Evolutionary conservation across 2,329 filamentous ascomycete genomes (phyloP).

Genomic region (Reticulascus tulasneorum): DNA sequence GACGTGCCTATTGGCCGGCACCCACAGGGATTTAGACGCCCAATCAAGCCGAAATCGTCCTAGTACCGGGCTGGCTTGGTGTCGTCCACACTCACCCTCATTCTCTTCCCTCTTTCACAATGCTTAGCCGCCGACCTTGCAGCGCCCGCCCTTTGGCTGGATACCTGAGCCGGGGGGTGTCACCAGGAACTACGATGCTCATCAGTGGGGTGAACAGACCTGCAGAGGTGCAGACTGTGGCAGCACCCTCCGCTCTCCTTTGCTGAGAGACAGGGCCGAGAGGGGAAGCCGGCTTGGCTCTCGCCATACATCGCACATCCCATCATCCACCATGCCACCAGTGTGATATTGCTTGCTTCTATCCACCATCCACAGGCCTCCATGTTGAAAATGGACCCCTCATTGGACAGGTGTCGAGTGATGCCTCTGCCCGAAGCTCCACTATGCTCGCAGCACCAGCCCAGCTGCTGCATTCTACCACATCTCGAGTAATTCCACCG

Average conservation of each 20-base stretch:
- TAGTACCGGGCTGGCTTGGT: constrained; percentile 7
- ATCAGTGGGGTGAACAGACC: too few species aligned
- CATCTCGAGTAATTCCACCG: constrained; percentile 6
- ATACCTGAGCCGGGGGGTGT: too few species aligned
- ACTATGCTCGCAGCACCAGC: constrained; percentile 9
- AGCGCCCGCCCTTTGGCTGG: constrained; percentile 12
- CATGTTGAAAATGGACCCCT: constrained; percentile 2
- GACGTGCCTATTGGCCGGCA: constrained; percentile 7
- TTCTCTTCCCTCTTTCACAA: constrained; percentile 11
- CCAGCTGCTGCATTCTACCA: constrained; percentile 8
- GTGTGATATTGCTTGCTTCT: constrained; percentile 14
- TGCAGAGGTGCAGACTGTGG: too few species aligned
- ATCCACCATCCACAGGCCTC: constrained; percentile 13
- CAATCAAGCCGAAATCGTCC: constrained; percentile 6
- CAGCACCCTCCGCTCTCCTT: too few species aligned
- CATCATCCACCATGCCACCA: constrained; percentile 6
- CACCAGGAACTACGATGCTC: too few species aligned
- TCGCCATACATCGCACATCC: too few species aligned
- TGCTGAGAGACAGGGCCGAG: too few species aligned
- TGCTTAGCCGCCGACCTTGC: constrained; percentile 15
- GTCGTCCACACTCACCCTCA: constrained; percentile 1
- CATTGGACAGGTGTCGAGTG: constrained; percentile 12
- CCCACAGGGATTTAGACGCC: constrained; percentile 13
- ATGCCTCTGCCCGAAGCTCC: constrained; percentile 9
- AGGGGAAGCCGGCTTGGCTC: constrained; percentile 8